Evolutionary conservation across 345 rosid genomes (phyloP).

Genomic region (Schrenkiella parvula): DNA sequence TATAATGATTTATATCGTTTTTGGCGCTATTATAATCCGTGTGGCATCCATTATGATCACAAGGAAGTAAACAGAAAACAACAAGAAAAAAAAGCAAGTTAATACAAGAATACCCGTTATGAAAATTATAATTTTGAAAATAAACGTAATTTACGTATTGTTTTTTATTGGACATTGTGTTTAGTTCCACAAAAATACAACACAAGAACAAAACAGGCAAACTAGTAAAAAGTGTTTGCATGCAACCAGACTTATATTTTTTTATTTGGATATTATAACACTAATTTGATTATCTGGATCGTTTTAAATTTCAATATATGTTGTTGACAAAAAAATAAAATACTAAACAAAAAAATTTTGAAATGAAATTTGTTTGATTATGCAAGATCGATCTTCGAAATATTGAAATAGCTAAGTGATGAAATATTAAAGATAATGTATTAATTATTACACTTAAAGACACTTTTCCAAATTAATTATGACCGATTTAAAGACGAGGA

Average conservation of each 20-base stretch:
- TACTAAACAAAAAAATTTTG: too few species aligned
- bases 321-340: too few species aligned
- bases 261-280: too few species aligned
- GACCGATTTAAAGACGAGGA: not conserved
- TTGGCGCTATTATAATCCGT: slow-evolving; percentile 20
- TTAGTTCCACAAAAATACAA: too few species aligned
- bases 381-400: not conserved
- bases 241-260: too few species aligned
- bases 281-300: too few species aligned
- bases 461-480: not conserved
- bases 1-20: slow-evolving; percentile 1
- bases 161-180: too few species aligned
- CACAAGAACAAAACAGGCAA: too few species aligned
- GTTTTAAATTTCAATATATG: too few species aligned
- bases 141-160: too few species aligned
- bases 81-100: not conserved
- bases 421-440: not conserved
- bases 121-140: too few species aligned
- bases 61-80: slow-evolving; percentile 13
- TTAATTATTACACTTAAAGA: not conserved
- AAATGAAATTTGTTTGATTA: not conserved
- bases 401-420: not conserved
- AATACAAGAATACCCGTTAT: not conserved
- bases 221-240: too few species aligned
- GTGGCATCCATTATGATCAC: slow-evolving; percentile 24